Base-by-base conservation (phyloP, 2,329 filamentous ascomycete genomes). In the Talaromyces pinophilus region DNA sequence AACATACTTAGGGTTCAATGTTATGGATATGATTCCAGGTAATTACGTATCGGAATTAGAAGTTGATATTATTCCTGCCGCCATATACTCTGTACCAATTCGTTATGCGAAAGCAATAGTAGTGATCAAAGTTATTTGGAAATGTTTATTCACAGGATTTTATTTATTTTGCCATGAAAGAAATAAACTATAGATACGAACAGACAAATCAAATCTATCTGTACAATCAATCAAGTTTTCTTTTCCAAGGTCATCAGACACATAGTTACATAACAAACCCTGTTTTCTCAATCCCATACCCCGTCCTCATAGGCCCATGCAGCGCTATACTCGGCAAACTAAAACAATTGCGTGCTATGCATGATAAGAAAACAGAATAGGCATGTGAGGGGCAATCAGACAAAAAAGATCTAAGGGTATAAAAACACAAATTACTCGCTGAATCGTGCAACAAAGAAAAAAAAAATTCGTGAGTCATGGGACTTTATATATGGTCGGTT, bases 301-400 rank as follows among this genome's bases (percentile, higher is more conserved):
- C 5, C 30, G 30, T 17, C 40, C 60, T 62, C 46, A 62, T 62
- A 52, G 60, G 60, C 30, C n/a, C 33, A 62, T 62, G 60, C 46
- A 54, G 19, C 33, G 46, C 60, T 62, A 40, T 62, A 38, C 22
- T 33, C 44, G n/a, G 30, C 11, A 52, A 52, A 40, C 28, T 50
- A 62, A 52, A 35, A 38, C 42, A 44, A 62, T 28, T 35, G 46
- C 46, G 33, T 57, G 54, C 54, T 38, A 57, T 50, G 59, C 59
- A 62, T 38, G 33, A 62, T 52, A 50, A 38, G 44, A 62, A 40
- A 38, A 52, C n/a, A 33, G 17, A 33, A 46, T 19, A 25, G 10
- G 25, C 22, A 50, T 50, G 30, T 40, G 60, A 62, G 60, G 46
- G 46, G 60, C 33, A 54, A 57, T 22, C 3, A 50, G 59, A 62